phyloP scores from a whole-genome alignment of 2,329 filamentous ascomycete species.

The Pezicula neosporulosa region DNA sequence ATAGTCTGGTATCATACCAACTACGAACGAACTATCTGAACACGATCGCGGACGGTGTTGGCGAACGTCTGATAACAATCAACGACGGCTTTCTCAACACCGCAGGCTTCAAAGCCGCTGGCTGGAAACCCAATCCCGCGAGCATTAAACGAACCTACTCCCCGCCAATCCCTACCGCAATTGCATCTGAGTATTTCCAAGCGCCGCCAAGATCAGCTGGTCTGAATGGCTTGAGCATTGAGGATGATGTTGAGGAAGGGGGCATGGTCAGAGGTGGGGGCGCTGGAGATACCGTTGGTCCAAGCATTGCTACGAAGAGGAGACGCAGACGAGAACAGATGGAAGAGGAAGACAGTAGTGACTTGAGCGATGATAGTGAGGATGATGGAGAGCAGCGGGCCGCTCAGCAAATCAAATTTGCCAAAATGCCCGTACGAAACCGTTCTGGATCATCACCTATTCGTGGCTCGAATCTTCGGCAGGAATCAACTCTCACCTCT shows the following conservation, averaged over 20 bases:
- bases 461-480: constrained; percentile 60
- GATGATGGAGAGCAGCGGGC: constrained; percentile 71
- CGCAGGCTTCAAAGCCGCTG: constrained; percentile 76
- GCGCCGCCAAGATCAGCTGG: constrained; percentile 58
- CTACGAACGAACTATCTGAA: constrained; percentile 77
- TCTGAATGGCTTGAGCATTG: constrained; percentile 61
- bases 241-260: constrained; percentile 64
- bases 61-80: constrained; percentile 78
- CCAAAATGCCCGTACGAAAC: constrained; percentile 87
- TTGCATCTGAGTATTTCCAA: constrained; percentile 83
- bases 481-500: constrained; percentile 69
- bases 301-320: constrained; percentile 63
- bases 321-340: constrained; percentile 67
- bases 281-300: constrained; percentile 64
- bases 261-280: constrained; percentile 65
- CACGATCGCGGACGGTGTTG: constrained; percentile 78
- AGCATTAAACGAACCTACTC: constrained; percentile 82
- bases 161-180: constrained; percentile 78
- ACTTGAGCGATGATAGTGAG: constrained; percentile 80
- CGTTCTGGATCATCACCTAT: constrained; percentile 87
- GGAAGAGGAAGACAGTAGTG: constrained; percentile 77
- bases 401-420: constrained; percentile 89
- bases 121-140: constrained; percentile 71
- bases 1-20: constrained; percentile 77
- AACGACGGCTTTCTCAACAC: constrained; percentile 78